A percentile compares a stretch with the other conserved stretches of the same genome.
Conservation (phyloP, 2,329 filamentous ascomycete genomes). For the Neofusicoccum sp. region DNA sequence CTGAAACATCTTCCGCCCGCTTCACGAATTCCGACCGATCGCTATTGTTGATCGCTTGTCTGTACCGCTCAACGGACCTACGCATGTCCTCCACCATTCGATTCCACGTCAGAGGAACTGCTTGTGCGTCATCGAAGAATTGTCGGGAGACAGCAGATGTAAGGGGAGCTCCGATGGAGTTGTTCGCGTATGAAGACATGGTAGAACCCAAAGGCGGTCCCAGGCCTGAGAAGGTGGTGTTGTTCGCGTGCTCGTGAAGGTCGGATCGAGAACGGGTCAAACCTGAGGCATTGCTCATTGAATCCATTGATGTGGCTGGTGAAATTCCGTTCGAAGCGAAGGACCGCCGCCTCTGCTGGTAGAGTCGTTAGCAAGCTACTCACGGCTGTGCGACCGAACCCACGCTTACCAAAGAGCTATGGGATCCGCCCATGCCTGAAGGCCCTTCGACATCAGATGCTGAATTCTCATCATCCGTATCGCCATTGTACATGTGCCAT, state of each 20-base stretch:
- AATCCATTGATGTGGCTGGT: conserved; percentile 87
- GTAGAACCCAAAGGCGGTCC: conserved; percentile 52
- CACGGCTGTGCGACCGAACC: conserved; percentile 25
- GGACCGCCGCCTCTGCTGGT: conserved; percentile 59
- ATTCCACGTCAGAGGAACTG: conserved; percentile 82
- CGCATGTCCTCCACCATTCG: conserved; percentile 91
- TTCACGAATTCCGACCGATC: conserved; percentile 88
- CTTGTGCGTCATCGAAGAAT: conserved; percentile 87
- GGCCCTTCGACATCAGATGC: conserved; percentile 78
- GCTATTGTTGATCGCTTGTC: conserved; percentile 80
- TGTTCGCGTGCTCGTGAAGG: conserved; percentile 21
- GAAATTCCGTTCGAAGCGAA: conserved; percentile 70
- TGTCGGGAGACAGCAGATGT: conserved; percentile 65
- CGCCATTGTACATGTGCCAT: conserved; percentile 60
- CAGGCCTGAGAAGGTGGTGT: conserved; percentile 44
- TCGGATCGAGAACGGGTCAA: conserved; percentile 59
- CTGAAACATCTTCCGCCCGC: conserved; percentile 95
- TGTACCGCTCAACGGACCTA: conserved; percentile 81
- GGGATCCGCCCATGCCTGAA: conserved; percentile 66
- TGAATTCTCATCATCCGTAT: conserved; percentile 87
- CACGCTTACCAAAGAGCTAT: conserved; percentile 64
- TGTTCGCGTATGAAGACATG: conserved; percentile 56
- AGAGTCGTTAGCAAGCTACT: conserved; percentile 21
- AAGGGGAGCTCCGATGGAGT: conserved; percentile 43
- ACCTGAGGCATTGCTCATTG: conserved; percentile 64